These are phyloP conservation scores for Arctium minus DNA, from an alignment of 129 eudicot genomes.

Conservation along the genomic window DNA sequence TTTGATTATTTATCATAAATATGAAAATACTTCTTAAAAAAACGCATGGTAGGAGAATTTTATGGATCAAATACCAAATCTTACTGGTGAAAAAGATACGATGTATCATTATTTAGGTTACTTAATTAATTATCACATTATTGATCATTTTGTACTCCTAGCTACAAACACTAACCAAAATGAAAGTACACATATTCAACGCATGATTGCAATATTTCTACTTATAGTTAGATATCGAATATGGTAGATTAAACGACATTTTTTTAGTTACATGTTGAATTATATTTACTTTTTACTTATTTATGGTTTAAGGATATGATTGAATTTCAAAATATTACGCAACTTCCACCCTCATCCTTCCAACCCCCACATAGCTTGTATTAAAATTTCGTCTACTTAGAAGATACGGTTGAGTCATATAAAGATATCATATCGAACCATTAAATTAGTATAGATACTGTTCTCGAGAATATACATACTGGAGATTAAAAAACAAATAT, in stretches of 20 bases:
- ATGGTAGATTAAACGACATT: neutral
- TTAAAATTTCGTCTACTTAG: slow-evolving; percentile 13
- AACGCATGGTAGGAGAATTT: no score
- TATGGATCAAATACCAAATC: no score
- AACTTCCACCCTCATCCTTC: slow-evolving; percentile 28
- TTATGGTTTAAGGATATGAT: slow-evolving; percentile 14
- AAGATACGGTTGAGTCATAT: slow-evolving; percentile 22
- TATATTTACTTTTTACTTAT: neutral
- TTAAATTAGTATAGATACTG: neutral
- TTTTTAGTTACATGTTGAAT: neutral
- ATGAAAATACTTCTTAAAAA: no score
- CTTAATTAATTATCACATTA: neutral
- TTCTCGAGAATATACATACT: slow-evolving; percentile 20
- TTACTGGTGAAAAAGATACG: no score
- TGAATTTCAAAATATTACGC: slow-evolving; percentile 8
- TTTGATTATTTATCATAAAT: no score
- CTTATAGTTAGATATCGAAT: neutral
- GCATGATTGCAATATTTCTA: neutral
- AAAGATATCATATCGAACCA: neutral
- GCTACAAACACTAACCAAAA: neutral
- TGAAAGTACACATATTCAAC: neutral
- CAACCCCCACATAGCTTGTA: slow-evolving; percentile 21
- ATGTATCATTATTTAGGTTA: neutral
- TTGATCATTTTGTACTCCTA: neutral
- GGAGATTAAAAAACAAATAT: slow-evolving; percentile 5